Evolutionary conservation across 1,284 basidiomycete species (phyloP).

Genomic region (Puccinia triticina): DNA sequence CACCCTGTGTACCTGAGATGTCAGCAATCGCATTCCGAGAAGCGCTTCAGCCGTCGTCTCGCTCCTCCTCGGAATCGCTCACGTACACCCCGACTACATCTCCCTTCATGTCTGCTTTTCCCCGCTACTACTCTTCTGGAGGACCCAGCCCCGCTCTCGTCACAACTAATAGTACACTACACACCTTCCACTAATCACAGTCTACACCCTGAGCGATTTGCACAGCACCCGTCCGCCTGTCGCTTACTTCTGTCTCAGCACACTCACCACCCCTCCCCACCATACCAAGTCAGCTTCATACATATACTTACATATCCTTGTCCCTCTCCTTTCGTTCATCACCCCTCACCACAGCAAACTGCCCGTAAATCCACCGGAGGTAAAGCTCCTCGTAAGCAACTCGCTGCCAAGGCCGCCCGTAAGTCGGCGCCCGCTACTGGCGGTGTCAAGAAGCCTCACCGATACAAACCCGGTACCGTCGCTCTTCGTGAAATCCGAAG

Average conservation of each 20-base stretch:
- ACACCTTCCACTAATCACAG: too few relatives aligned
- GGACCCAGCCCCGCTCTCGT: background rate
- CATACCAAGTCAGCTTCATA: background rate
- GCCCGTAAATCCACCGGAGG: slow-evolving; percentile 83
- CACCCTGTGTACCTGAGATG: background rate
- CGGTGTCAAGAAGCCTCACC: slow-evolving; percentile 75
- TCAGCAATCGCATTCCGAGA: background rate
- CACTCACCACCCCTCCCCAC: background rate
- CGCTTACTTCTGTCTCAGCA: background rate
- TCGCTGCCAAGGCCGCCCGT: slow-evolving; percentile 76
- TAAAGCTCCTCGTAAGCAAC: slow-evolving; percentile 81
- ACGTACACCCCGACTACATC: background rate
- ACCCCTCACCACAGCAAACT: slow-evolving; percentile 67
- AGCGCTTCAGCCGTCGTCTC: background rate
- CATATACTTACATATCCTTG: background rate
- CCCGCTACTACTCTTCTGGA: background rate
- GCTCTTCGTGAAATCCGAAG: slow-evolving; percentile 95
- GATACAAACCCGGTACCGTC: slow-evolving; percentile 95
- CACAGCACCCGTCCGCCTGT: background rate
- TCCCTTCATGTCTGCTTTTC: background rate
- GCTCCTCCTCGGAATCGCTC: background rate
- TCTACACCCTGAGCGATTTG: too few relatives aligned
- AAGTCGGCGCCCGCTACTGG: slow-evolving; percentile 69
- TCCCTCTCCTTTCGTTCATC: background rate
- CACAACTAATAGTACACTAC: too few relatives aligned